These are phyloP conservation scores for Penicillium paneum DNA, from an alignment of 2,329 filamentous ascomycete species.

Conservation along the genomic window DNA sequence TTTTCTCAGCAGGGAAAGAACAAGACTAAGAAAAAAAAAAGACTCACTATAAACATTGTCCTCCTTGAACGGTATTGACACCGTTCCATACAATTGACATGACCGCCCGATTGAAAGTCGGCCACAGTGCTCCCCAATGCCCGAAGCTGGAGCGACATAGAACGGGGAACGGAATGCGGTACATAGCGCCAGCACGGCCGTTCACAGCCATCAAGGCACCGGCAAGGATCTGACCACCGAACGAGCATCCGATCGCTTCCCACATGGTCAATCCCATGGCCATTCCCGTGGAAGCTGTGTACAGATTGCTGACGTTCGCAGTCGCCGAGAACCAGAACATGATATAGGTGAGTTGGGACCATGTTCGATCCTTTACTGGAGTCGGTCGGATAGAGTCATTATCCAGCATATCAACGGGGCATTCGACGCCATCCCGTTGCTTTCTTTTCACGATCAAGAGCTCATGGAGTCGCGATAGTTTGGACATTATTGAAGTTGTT, in stretches of 20 bases:
- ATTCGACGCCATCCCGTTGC: conserved; percentile 14
- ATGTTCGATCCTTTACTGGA: conserved; percentile 41
- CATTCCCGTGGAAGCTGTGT: conserved; percentile 41
- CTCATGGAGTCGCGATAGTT: conserved; percentile 13
- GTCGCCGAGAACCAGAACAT: conserved; percentile 44
- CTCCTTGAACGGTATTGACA: conserved; percentile 41
- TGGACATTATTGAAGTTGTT: neutral
- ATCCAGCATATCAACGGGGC: conserved; percentile 27
- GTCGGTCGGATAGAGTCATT: conserved; percentile 45
- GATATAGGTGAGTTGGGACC: conserved; percentile 42
- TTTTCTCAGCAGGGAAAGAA: neutral
- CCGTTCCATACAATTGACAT: conserved; percentile 50
- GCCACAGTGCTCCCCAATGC: conserved; percentile 47
- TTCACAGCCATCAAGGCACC: conserved; percentile 40
- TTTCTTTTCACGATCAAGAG: conserved; percentile 18
- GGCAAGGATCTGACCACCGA: conserved; percentile 42
- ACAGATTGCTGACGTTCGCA: conserved; percentile 41
- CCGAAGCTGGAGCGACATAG: conserved; percentile 46
- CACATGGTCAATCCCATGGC: conserved; percentile 50
- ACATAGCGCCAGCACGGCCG: conserved; percentile 44
- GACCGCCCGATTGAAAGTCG: conserved; percentile 37
- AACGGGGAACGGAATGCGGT: conserved; percentile 46
- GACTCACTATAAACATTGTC: conserved; percentile 36
- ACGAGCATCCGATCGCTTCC: conserved; percentile 45
- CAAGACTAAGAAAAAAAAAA: neutral